Base-by-base conservation (phyloP, 2,329 filamentous ascomycete species). In the Calonectria hongkongensis region DNA sequence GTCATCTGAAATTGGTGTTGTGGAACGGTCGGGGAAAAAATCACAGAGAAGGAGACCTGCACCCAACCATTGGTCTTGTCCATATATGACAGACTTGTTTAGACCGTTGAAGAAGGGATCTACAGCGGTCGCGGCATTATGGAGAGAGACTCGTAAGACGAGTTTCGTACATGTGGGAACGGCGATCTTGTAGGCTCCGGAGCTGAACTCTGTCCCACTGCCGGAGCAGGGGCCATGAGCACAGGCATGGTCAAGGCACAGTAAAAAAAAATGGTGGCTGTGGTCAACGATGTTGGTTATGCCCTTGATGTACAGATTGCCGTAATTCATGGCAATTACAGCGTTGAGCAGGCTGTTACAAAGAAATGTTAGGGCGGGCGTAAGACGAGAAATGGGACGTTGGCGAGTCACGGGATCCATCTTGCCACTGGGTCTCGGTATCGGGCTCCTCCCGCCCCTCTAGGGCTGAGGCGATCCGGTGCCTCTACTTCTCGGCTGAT, bases 401-500 rank as follows among this genome's bases (percentile, higher is more conserved):
- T 16, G 54, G 12, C 36, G 21, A 60, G 54, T 60, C 54, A 60
- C 54, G 54, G 54, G 54, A 25, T 60, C 54, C 33, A 60, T 60
- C 54, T 60, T 36, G 63, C 54, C 63, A 66, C 63, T 47, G 58
- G 54, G 63, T 60, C 51, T 43, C 62, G 41, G 18, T 16, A 58
- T 64, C 66, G 58, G 50, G 43, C 66, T 70, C 68, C 68, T 66
- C 63, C 69, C 64, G 69, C 60, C 54, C 56, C 63, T 50, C 51
- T 66, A 71, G 69, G 69, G 69, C 69, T 71, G 69, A 71, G 63
- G 36, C 45, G 64, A 67, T 67, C 63, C 18, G 50, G 51, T 54
- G 27, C 68, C 64, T 51, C 63, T 48, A 21, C 28, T 43, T 47
- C 58, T 67, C 65, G 45, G 63, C 63, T 50, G 21, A 51, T 54